Evolutionary conservation across 2,329 filamentous ascomycete genomes (phyloP), one percentile per base, ranked within the genome.

Genomic region (Clarireedia paspali): DNA sequence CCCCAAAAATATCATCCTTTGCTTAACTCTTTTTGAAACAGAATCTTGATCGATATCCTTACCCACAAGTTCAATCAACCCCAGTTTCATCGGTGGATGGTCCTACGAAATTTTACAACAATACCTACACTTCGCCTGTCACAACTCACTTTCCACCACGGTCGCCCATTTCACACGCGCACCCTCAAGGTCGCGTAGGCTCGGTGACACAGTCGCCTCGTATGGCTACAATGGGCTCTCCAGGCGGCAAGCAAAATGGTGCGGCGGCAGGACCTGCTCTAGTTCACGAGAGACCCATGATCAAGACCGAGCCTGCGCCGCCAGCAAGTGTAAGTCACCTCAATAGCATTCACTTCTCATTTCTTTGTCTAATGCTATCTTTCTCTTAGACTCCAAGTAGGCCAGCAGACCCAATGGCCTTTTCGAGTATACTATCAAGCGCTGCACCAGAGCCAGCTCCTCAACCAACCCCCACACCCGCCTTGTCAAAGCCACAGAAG

Each of bases 401-500:
- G 70, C 79, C 85, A 42, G 85, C 87, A 57, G 88, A 95, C 69
- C 88, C 91, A 53, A 96, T 96, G 91, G 94, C 91, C 5, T 94
- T 97, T 68, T 94, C 90, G 62, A 96, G 91, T 69, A 95, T 97
- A 58, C 84, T 97, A 45, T 92, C 90, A 4, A 91, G 83, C 63
- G 80, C 88, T 55, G 85, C 90, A 55, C 84, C 87, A 82, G 40
- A 75, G 77, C 77, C 79, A 6, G 78, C 74, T 62, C 66, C 65
- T 20, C 51, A 58, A 17, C 47, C 61, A 7, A 50, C 54, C 10
- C 53, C 53, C 14, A 55, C 53, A 6, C 53, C 53, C 14, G 42
- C 20, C 38, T 20, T 30, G 27, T 42, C 59, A 12, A 68, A 68
- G 44, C 57, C 62, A 23, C 60, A 65, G 50, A 68, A 67, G 53